A percentile compares a stretch with the other conserved stretches of the same genome.
These are phyloP conservation scores for Sporothrix globosa DNA, from an alignment of 2,329 filamentous ascomycete genomes.

Conservation along the genomic window DNA sequence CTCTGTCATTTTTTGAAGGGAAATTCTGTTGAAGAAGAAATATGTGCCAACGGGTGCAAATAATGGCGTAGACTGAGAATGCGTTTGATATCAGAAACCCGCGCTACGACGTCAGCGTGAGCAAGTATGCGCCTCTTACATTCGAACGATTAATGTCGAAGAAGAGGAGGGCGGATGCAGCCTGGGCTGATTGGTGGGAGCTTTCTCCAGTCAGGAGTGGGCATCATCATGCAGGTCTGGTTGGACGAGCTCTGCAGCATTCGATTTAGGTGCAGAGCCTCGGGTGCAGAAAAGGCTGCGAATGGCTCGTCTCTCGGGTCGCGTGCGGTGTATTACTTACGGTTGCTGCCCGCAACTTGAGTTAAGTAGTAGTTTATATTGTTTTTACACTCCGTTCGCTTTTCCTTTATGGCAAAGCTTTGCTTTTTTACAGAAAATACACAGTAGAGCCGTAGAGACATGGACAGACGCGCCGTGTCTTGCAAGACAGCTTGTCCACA, in stretches of 20 bases:
- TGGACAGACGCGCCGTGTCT: not conserved
- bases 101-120: not conserved
- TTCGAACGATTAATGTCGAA: not conserved
- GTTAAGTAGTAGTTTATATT: conserved; percentile 6
- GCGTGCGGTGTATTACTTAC: conserved; percentile 1
- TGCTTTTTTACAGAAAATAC: conserved; percentile 32
- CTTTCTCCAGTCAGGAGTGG: conserved; percentile 25
- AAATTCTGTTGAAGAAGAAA: not conserved
- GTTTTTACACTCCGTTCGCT: conserved; percentile 1
- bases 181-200: conserved; percentile 30
- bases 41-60: not conserved
- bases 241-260: not conserved
- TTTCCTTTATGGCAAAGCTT: not conserved
- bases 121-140: conserved; percentile 1
- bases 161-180: conserved; percentile 1
- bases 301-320: not conserved
- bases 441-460: conserved; percentile 18
- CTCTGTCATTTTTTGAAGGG: conserved; percentile 4
- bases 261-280: not conserved
- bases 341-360: conserved; percentile 1
- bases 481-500: not conserved
- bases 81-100: not conserved
- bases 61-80: not conserved
- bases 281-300: not conserved
- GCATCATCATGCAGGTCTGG: conserved; percentile 29